Evolutionary conservation across 129 eudicot genomes (phyloP).

Genomic region (Chrysanthemum lavandulifolium): DNA sequence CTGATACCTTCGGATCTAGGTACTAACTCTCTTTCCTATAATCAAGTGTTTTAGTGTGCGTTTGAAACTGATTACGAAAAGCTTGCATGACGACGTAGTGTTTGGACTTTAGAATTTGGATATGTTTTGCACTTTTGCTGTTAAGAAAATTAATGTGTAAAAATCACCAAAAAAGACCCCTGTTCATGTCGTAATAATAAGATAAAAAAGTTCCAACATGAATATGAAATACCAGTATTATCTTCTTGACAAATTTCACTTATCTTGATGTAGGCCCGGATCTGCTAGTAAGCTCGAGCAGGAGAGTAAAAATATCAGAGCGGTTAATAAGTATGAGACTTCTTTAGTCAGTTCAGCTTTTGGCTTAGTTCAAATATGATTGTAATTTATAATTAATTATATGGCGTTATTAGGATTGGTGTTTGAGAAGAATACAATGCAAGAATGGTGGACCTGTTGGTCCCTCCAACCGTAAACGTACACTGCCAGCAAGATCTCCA

Average conservation of each 20-base stretch:
- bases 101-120: no score
- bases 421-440: constrained; percentile 61
- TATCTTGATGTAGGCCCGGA: constrained; percentile 52
- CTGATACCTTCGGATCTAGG: constrained; percentile 66
- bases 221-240: no score
- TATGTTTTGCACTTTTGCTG: no score
- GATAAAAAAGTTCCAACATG: no score
- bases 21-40: constrained; percentile 26
- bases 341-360: not conserved
- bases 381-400: not conserved
- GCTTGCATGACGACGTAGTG: no score
- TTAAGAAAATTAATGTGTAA: no score
- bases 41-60: not conserved
- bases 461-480: no score
- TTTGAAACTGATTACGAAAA: no score
- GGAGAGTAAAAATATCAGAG: constrained; percentile 54
- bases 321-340: constrained; percentile 57
- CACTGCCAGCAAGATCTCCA: no score
- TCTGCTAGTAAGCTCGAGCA: constrained; percentile 53
- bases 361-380: not conserved
- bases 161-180: no score
- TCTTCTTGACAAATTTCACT: not conserved
- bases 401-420: constrained; percentile 37
- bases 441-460: no score
- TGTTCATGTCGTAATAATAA: no score